Base-by-base conservation (phyloP, 495 filamentous ascomycete genomes). In the Neurospora cerealis region DNA sequence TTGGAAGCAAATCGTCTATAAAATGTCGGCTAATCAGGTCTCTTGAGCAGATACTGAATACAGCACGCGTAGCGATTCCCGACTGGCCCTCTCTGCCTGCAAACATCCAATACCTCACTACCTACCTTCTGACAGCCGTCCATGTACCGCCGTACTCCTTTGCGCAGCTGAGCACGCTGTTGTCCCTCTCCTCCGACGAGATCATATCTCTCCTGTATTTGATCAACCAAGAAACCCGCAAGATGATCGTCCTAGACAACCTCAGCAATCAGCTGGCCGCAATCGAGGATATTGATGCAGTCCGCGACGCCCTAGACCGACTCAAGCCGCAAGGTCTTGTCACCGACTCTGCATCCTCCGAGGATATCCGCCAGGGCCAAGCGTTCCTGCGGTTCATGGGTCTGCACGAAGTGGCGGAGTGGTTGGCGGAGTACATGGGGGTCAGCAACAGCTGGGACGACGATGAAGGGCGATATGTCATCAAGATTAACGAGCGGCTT, bases 91-190 rank as follows among this genome's bases (percentile, higher is more conserved):
- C 74, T 28, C 74, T 78, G 3, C 24, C 75, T 13, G 69, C 74
- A 32, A 62, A 69, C 24, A 73, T 75, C 72, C 75, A 75, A 42
- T 78, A 70, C 28, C 69, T 74, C 54, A 77, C 74, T 60, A 66
- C 73, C n/a, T 70, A 70, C 46, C 75, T 74, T 28, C 19, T 77
- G 69, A 75, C 75, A 44, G 46, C 8, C 34, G 42, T 46, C 7
- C 19, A 40, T 34, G 9, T 71, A 69, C n/a, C 54, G 13, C 54
- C 54, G 6, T 66, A 66, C 70, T 78, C 70, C 66, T 70, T 15
- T 24, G 38, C 3, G 75, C 73, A 38, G 60, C 32, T 13, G 37
- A 37, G 4, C 11, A 40, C 2, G 54, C 32, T 66, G 13, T 19
- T 75, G 4, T 36, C n/a, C 6, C 34, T 75, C 28, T n/a, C 19